Evolutionary conservation across 1,284 basidiomycete species (phyloP).

Genomic region (Phenoliferia sp.): DNA sequence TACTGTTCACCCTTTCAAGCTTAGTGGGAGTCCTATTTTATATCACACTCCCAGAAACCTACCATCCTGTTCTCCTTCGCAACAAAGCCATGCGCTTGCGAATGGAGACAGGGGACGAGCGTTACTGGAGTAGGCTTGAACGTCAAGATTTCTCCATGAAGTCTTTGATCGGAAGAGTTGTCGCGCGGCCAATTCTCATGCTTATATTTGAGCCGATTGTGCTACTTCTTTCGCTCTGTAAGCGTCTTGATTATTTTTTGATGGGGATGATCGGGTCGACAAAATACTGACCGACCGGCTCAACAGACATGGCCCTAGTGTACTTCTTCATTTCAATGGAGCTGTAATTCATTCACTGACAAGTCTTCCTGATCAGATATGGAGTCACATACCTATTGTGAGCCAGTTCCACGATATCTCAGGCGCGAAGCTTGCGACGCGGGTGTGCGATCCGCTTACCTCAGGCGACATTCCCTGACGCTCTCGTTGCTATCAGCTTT

Average conservation of each 20-base stretch:
- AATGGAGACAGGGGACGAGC: slow-evolving; percentile 23
- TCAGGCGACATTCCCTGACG: not conserved
- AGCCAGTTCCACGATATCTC: too few relatives aligned
- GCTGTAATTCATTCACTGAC: too few relatives aligned
- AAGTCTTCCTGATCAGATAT: too few relatives aligned
- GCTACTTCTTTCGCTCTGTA: slow-evolving; percentile 17
- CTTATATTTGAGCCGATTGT: slow-evolving; percentile 42
- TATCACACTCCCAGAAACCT: slow-evolving; percentile 33
- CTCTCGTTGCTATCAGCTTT: too few relatives aligned
- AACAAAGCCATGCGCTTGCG: slow-evolving; percentile 21
- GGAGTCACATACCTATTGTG: too few relatives aligned
- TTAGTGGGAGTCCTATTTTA: slow-evolving; percentile 10
- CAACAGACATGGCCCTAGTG: not conserved
- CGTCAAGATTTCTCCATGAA: slow-evolving; percentile 6
- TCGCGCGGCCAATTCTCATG: slow-evolving; percentile 38
- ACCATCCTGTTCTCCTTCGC: slow-evolving; percentile 25
- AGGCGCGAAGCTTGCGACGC: not conserved
- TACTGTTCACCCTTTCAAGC: slow-evolving; percentile 19
- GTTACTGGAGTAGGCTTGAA: slow-evolving; percentile 17
- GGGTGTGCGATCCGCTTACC: not conserved
- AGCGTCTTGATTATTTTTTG: not conserved
- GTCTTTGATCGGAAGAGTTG: not conserved
- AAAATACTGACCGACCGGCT: too few relatives aligned
- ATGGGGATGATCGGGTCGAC: too few relatives aligned
- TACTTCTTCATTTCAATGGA: too few relatives aligned